Conservation (phyloP, 306 rosid genomes). For the Hippophae gyantsensis region DNA sequence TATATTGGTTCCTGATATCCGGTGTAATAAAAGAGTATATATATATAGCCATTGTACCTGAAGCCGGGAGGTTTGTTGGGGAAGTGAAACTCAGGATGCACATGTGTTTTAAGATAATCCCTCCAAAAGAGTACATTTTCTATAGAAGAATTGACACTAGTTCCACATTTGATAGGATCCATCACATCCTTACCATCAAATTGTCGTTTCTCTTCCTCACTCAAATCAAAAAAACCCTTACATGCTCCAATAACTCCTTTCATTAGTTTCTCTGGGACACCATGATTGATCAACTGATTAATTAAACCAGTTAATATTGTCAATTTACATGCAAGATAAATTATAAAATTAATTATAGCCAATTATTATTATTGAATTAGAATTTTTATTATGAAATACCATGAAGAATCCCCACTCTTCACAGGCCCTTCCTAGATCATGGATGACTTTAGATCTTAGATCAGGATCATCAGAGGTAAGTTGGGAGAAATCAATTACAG, state of each 20-base stretch:
- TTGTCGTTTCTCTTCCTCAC: slow-evolving; percentile 36
- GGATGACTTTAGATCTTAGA: slow-evolving; percentile 20
- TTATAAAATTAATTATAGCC: background rate
- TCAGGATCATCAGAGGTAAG: slow-evolving; percentile 24
- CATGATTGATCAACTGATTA: slow-evolving; percentile 44
- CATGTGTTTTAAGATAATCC: slow-evolving; percentile 50
- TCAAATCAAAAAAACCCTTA: slow-evolving; percentile 30
- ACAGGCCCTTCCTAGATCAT: slow-evolving; percentile 35
- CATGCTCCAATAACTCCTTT: slow-evolving; percentile 18
- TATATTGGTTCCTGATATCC: background rate
- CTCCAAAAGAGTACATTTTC: slow-evolving; percentile 45
- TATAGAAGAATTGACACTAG: slow-evolving; percentile 38
- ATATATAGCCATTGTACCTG: slow-evolving; percentile 22
- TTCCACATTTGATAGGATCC: slow-evolving; percentile 52
- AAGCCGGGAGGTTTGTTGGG: slow-evolving; percentile 44
- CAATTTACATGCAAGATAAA: too few relatives aligned
- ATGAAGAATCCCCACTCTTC: slow-evolving; percentile 51
- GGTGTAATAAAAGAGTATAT: background rate
- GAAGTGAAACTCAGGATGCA: slow-evolving; percentile 49
- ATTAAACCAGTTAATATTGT: background rate
- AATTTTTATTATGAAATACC: slow-evolving; percentile 16
- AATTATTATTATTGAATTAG: background rate
- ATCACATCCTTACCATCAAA: slow-evolving; percentile 18
- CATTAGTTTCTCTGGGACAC: slow-evolving; percentile 32
- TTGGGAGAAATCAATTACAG: slow-evolving; percentile 32